Evolutionary conservation across 73 alveolate species (phyloP).

Genomic region (Tetrahymena thermophila): DNA sequence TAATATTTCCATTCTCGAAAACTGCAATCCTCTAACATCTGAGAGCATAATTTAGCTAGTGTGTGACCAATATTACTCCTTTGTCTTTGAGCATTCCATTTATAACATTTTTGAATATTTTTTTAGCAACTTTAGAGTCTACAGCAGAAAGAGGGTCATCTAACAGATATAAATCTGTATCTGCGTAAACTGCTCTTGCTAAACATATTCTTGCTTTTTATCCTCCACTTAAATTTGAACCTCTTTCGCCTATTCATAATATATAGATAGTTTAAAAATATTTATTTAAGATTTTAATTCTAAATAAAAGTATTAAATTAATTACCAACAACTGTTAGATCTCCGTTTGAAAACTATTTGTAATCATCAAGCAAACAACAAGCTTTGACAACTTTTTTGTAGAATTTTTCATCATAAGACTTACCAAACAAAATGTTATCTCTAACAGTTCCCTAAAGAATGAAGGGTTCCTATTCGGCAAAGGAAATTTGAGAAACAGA

Average conservation of each 20-base stretch:
- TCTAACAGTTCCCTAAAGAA: constrained; percentile 63
- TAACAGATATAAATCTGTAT: constrained; percentile 60
- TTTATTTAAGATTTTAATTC: neutral
- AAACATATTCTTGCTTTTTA: constrained; percentile 78
- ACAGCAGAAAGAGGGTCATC: constrained; percentile 68
- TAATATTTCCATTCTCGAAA: neutral
- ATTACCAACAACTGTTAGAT: constrained; percentile 55
- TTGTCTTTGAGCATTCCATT: constrained; percentile 37
- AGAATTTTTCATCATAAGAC: constrained; percentile 54
- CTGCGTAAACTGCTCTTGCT: constrained; percentile 78
- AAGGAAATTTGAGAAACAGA: constrained; percentile 32
- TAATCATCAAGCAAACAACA: constrained; percentile 63
- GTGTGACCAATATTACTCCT: constrained; percentile 52
- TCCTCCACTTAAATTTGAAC: constrained; percentile 79
- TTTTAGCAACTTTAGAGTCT: constrained; percentile 55
- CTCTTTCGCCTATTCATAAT: constrained; percentile 69
- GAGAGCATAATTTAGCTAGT: neutral
- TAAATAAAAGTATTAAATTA: neutral
- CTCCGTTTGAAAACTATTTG: constrained; percentile 51
- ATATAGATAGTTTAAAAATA: neutral
- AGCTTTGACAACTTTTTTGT: constrained; percentile 49
- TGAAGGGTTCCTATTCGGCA: constrained; percentile 65
- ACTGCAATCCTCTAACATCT: neutral
- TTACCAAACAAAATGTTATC: constrained; percentile 62
- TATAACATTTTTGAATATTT: constrained; percentile 40